Evolutionary conservation across 2,329 filamentous ascomycete species (phyloP).

Genomic region (Tolypocladium tundrense): DNA sequence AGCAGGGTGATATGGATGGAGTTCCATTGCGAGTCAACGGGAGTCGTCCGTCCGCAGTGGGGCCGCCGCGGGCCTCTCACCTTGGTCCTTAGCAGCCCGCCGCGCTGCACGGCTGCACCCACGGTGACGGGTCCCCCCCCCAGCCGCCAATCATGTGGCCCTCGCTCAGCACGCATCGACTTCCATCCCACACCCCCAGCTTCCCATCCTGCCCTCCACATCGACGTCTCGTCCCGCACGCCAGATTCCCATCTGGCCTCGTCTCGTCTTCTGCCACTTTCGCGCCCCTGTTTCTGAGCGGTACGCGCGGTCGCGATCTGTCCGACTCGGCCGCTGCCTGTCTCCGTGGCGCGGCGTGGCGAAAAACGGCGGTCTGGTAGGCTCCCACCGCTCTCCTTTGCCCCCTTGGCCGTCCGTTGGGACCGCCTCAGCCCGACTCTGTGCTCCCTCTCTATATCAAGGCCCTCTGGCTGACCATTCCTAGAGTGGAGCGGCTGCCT

Average conservation of each 20-base stretch:
- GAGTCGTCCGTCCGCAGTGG: not conserved
- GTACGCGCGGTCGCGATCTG: constrained; percentile 19
- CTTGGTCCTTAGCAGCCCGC: not conserved
- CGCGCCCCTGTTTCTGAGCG: constrained; percentile 12
- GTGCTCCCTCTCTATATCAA: constrained; percentile 5
- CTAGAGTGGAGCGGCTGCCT: constrained; percentile 6
- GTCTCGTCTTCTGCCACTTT: constrained; percentile 6
- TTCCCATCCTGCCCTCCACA: constrained; percentile 3
- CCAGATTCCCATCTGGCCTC: constrained; percentile 10
- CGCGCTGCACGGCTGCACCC: not conserved
- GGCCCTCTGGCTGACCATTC: constrained; percentile 10
- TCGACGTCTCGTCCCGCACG: constrained; percentile 16
- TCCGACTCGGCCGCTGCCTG: constrained; percentile 11
- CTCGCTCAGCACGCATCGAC: constrained; percentile 11
- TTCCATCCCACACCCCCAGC: constrained; percentile 10
- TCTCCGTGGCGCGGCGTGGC: constrained; percentile 9
- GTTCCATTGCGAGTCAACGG: not conserved
- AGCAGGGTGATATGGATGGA: not conserved
- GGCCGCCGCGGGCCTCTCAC: not conserved
- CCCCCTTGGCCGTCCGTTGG: not conserved
- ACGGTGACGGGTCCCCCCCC: not conserved
- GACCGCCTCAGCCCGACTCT: not conserved
- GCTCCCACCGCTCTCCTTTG: constrained; percentile 4
- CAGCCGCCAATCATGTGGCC: constrained; percentile 23
- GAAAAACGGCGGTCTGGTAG: constrained; percentile 6